A percentile compares a stretch with the other conserved stretches of the same genome.
These are phyloP conservation scores for Boletus subparvulus DNA, from an alignment of 768 basidiomycete genomes.

Conservation along the genomic window DNA sequence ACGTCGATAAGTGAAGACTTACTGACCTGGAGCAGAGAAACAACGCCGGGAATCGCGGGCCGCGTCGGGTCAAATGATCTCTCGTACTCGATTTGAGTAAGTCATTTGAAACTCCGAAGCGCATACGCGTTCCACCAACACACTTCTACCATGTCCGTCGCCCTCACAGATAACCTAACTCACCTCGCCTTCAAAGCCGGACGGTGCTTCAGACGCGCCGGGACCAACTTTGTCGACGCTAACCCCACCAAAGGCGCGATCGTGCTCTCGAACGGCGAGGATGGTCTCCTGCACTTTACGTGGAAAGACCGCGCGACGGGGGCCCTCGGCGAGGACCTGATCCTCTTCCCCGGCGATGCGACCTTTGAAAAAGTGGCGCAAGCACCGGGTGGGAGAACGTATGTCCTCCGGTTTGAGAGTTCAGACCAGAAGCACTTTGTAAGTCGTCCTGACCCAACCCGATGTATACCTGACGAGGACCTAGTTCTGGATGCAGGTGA, in stretches of 20 bases:
- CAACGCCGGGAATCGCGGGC: no score
- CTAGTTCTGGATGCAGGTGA: conserved; percentile 89
- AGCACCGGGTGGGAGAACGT: conserved; percentile 65
- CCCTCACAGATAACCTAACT: conserved; percentile 30
- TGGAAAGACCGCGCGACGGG: conserved; percentile 75
- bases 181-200: conserved; percentile 66
- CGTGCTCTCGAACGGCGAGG: conserved; percentile 64
- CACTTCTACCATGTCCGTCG: conserved; percentile 17
- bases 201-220: conserved; percentile 66
- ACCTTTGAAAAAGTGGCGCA: conserved; percentile 73
- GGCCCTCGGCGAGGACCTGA: conserved; percentile 72
- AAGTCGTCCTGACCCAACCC: conserved; percentile 28
- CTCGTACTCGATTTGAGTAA: no score
- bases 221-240: conserved; percentile 67
- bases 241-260: conserved; percentile 72
- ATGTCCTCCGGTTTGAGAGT: conserved; percentile 89
- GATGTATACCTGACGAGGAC: neutral
- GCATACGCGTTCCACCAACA: conserved; percentile 13
- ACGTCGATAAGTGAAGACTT: no score
- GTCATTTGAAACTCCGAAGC: conserved; percentile 22
- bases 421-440: conserved; percentile 91
- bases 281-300: conserved; percentile 73
- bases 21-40: no score
- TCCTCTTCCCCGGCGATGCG: conserved; percentile 86
- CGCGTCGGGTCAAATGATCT: no score